Base-by-base conservation (phyloP, 1,139 yeast species). In the Magnusiomyces fungicola region DNA sequence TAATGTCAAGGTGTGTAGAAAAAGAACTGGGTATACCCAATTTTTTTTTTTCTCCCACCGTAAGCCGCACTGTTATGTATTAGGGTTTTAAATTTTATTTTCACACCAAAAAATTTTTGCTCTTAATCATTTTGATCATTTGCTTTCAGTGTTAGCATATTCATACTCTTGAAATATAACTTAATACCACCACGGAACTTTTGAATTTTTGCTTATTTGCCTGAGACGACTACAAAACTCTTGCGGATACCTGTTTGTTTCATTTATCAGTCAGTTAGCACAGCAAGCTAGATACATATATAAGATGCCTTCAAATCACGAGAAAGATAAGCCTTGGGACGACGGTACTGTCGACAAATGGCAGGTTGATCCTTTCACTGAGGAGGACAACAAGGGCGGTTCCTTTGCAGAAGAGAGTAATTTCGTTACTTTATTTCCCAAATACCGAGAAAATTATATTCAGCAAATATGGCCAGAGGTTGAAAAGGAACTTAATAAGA, bases 311-410 rank as follows among this genome's bases (percentile, higher is more conserved):
- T 88, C 96, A 2, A 85, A 95, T 50, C 92, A 90, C 67, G 86
- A 90, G 67, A 84, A 81, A 65, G 97, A 90, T 61, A 92, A 92
- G 68, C 97, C 97, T 50, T 90, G 98, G 97, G 97, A 92, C 65
- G 89, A 96, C 14, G 88, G 86, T 25, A 97, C 89, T 61, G 83
- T 92, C 55, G 96, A 92, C 64, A 90, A 92, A 66, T 92, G 99
- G 99, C 73, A 77, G 56, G 74, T 82, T 41, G 96, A 89, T 36
- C 95, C 89, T 55, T 92, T 92, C 72, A 84, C 77, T 59, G 89
- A 89, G 1, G 97, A 88, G 61, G 95, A 92, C 64, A 87, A 89
- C 63, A 80, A 79, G 3, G 79, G 90, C 9, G 97, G 97, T 0
- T 76, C 77, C 50, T 92, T 92, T 64, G 78, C 95, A 16, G 99